phyloP scores from a whole-genome alignment of 2,329 filamentous ascomycete species.

The Calonectria pseudoturangicola region DNA sequence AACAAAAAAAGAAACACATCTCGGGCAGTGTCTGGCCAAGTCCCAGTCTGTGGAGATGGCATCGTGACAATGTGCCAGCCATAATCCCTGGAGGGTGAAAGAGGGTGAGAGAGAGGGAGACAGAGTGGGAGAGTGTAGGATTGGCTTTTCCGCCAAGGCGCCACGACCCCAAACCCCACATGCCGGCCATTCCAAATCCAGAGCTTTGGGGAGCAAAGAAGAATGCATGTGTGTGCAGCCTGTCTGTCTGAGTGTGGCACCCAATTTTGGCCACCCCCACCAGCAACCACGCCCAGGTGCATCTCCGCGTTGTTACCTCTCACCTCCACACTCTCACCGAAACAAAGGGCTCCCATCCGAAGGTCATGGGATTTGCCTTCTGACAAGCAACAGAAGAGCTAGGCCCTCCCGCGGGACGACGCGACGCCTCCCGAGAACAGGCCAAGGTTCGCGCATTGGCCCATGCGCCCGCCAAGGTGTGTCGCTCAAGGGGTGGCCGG shows the following conservation, averaged over 20 bases:
- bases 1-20: conserved; percentile 27
- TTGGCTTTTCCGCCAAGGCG: conserved; percentile 36
- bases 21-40: background rate
- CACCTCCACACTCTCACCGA: conserved; percentile 18
- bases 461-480: conserved; percentile 28
- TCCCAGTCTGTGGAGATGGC: conserved; percentile 12
- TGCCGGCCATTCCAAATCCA: conserved; percentile 37
- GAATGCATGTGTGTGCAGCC: conserved; percentile 17
- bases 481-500: conserved; percentile 33
- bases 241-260: background rate
- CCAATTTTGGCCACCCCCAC: conserved; percentile 2
- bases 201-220: conserved; percentile 11
- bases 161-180: conserved; percentile 34
- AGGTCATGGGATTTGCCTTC: conserved; percentile 34
- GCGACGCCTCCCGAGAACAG: conserved; percentile 26
- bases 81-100: conserved; percentile 7
- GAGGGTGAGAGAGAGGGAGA: background rate
- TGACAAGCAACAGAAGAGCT: conserved; percentile 19
- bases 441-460: conserved; percentile 15
- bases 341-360: conserved; percentile 17
- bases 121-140: conserved; percentile 6
- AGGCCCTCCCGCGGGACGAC: conserved; percentile 13
- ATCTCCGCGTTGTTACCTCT: conserved; percentile 29
- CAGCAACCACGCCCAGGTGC: background rate
- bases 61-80: conserved; percentile 23